Conservation (phyloP, 257 asterid genomes). For the Solanum sparsipilum region DNA sequence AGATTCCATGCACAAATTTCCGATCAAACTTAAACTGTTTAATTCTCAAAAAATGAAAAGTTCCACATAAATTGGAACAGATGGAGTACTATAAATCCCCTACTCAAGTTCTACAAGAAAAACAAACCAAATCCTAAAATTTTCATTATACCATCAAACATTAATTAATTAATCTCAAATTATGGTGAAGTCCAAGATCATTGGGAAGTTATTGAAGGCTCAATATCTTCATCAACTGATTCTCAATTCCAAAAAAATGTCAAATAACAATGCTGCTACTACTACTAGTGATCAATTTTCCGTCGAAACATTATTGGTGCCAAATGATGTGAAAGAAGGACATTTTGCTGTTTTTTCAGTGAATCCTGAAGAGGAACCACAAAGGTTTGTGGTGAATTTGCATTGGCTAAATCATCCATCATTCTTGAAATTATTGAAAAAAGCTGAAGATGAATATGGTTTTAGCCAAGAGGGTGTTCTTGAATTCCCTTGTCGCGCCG, state of each 20-base stretch:
- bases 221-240: neutral
- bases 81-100: neutral
- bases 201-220: neutral
- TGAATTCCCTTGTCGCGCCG: conserved; percentile 18
- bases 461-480: conserved; percentile 17
- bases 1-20: too few species aligned
- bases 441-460: conserved; percentile 26
- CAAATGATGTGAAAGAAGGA: conserved; percentile 28
- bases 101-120: neutral
- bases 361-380: conserved; percentile 7
- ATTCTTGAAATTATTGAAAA: conserved; percentile 15
- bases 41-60: too few species aligned
- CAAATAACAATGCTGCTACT: neutral
- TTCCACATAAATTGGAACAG: too few species aligned
- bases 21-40: too few species aligned
- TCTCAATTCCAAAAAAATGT: neutral
- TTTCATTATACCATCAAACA: neutral
- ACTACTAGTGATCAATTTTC: neutral
- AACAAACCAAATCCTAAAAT: neutral
- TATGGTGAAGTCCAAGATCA: neutral
- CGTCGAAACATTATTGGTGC: neutral
- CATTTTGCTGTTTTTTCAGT: conserved; percentile 22
- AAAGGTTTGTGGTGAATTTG: conserved; percentile 17
- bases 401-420: conserved; percentile 14
- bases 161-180: neutral